Evolutionary conservation across 2,329 filamentous ascomycete species (phyloP), one percentile per base, ranked within the genome.

Genomic region (Harringtonia lauricola): DNA sequence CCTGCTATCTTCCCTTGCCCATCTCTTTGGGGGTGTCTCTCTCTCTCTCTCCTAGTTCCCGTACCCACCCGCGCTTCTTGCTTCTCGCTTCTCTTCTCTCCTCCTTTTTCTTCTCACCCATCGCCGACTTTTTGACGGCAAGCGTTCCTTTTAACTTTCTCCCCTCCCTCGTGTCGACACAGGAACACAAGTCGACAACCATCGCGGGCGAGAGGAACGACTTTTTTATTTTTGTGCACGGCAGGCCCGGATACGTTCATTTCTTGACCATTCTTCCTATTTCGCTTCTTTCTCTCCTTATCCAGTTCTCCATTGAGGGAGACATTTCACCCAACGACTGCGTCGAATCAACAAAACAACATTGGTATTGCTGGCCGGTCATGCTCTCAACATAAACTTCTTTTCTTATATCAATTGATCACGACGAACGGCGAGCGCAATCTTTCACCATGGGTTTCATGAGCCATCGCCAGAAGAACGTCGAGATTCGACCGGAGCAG

Each of bases 401-500:
- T n/a, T 15, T 12, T 14, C 22, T 24, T 14, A 22, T 6, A 37
- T 18, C 35, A 36, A 36, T 9, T 17, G 12, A 26, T 26, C 24
- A 26, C 10, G 10, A 10, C 6, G 7, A 10, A 26, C 24, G 15
- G 8, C 21, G 15, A 26, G 8, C 22, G 17, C 17, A 15, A 15
- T 31, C 42, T 44, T 31, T 38, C 59, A 74, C 57, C 40, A 87
- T 88, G 83, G 71, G 74, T 53, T 84, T 80, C 58, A 68, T 76
- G 53, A 74, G 76, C 50, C 74, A 79, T 52, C 65, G 72, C 41
- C 68, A 69, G 45, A 83, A 83, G 58, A 60, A 69, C 58, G 73
- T 70, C 52, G 72, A 82, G 50, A 74, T 90, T 49, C 72, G 76
- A 50, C 80, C 85, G 47, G 90, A 95, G 64, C 86, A 92, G 66